Base-by-base conservation (phyloP, 2,329 filamentous ascomycete species). In the Paramyrothecium sp. region DNA sequence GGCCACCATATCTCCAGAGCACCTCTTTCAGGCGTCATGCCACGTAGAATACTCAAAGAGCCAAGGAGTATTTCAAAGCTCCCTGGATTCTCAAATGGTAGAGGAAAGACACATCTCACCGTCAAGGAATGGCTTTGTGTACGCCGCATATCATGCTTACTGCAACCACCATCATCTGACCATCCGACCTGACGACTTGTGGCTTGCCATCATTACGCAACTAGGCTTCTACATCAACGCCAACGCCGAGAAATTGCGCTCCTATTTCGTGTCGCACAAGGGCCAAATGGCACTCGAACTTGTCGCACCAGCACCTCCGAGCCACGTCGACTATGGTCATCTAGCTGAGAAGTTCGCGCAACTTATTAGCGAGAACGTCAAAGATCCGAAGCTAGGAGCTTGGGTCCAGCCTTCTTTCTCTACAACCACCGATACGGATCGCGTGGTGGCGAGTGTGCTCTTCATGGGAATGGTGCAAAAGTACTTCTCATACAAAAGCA, bases 381-480 rank as follows among this genome's bases (percentile, higher is more conserved):
- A 69, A 0, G 77, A 81, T 56, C 63, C 70, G 0, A 65, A 66
- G 1, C 63, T 84, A 3, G 67, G 70, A 3, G 61, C 69, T 1
- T 85, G 81, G 80, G 71, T 85, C 17, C 71, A 83, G 61, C 83
- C 81, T 0, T 58, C 67, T 2, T 86, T 85, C 60, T 75, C 70
- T 4, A 86, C 82, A 0, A 85, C 81, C 0, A 78, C 73, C 0
- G 58, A 71, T 2, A 62, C 62, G 0, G 82, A 86, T 63, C 63
- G 63, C 7, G 66, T 76, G 1, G 71, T 77, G 2, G 77, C 77
- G 0, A 67, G 75, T 0, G 69, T 84, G 3, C 51, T 82, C 2
- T 78, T 85, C 70, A 83, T 85, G 80, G 78, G 76, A 2, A 67
- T 75, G 0, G 66, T 82, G 69, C 75, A 82, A 61, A 71, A 75